Conservation (phyloP, 306 rosid species). For the Leucaena leucocephala region DNA sequence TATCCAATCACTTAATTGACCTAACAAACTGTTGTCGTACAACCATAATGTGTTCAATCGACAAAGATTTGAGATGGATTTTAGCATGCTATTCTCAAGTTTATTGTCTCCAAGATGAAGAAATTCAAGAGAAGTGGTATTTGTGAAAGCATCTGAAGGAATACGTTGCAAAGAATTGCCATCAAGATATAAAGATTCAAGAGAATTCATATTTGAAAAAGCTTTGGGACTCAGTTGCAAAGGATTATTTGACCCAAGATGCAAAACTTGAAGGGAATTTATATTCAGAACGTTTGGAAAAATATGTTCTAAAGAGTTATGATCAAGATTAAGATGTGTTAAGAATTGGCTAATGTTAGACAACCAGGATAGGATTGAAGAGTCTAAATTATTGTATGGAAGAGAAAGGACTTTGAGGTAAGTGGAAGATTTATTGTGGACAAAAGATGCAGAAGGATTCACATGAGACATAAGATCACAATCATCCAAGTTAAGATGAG, state of each 20-base stretch:
- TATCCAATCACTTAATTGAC: conserved; percentile 29
- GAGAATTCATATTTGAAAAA: neutral
- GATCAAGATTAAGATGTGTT: neutral
- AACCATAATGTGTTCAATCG: conserved; percentile 1
- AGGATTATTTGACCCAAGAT: no score
- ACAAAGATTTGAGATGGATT: conserved; percentile 21
- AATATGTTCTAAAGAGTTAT: neutral
- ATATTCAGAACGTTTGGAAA: conserved; percentile 10
- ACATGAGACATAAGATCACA: conserved; percentile 17
- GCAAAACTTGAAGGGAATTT: conserved; percentile 8
- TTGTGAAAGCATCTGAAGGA: conserved; percentile 32
- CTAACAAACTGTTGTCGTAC: conserved; percentile 23
- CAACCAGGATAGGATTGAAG: conserved; percentile 24
- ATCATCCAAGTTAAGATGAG: accelerated
- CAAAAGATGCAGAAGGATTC: neutral
- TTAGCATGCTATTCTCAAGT: conserved; percentile 26
- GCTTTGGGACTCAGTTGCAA: neutral
- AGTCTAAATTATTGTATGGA: neutral
- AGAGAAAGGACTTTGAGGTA: neutral
- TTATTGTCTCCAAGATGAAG: conserved; percentile 31
- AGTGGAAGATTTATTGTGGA: conserved; percentile 28
- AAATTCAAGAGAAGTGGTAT: conserved; percentile 12
- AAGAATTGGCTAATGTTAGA: conserved; percentile 23
- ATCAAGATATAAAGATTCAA: neutral
- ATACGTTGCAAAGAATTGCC: conserved; percentile 3